These are phyloP conservation scores for Eucalyptus regnans DNA, from an alignment of 345 rosid genomes.

Conservation along the genomic window DNA sequence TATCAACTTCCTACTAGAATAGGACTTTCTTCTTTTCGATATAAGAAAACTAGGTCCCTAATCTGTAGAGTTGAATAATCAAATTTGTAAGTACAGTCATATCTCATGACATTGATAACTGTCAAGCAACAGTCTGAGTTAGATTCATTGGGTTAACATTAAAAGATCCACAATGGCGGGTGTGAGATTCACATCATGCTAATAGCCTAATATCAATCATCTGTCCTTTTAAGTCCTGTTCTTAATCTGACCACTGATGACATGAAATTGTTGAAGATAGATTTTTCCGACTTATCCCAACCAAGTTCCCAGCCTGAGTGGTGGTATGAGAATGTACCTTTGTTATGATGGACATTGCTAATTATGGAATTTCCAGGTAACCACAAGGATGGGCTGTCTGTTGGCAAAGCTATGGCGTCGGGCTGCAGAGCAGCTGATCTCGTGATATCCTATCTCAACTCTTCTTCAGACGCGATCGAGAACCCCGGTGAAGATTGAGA, in stretches of 20 bases:
- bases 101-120: background rate
- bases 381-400: slow-evolving; percentile 80
- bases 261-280: background rate
- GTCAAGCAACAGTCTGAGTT: background rate
- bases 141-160: background rate
- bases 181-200: background rate
- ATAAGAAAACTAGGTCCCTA: background rate
- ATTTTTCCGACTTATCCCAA: background rate
- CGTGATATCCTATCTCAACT: slow-evolving; percentile 64
- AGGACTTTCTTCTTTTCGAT: background rate
- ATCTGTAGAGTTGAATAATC: background rate
- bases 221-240: background rate
- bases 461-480: slow-evolving; percentile 25
- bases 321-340: background rate
- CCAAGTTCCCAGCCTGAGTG: background rate
- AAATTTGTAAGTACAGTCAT: background rate
- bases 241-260: background rate
- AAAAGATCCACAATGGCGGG: background rate
- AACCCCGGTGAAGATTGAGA: slow-evolving; percentile 1
- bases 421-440: slow-evolving; percentile 91
- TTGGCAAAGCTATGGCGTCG: slow-evolving; percentile 72
- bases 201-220: background rate
- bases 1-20: background rate
- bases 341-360: background rate
- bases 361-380: slow-evolving; percentile 39